A percentile compares a stretch with the other conserved stretches of the same genome.
These are phyloP conservation scores for Zygosaccharomyces sapae DNA, from an alignment of 1,139 yeast genomes.

Conservation along the genomic window DNA sequence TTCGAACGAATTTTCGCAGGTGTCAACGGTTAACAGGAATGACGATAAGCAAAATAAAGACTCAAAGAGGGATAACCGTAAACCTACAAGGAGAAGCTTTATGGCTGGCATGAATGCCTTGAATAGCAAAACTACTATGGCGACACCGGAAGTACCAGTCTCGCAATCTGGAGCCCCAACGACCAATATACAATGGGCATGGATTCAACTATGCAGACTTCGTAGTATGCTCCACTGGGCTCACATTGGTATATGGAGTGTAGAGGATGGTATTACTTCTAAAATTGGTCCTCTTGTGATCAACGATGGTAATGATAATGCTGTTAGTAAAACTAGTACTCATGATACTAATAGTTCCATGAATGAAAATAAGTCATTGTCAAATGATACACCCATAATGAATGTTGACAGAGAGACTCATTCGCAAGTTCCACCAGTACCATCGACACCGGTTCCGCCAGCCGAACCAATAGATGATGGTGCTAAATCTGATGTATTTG, in stretches of 20 bases:
- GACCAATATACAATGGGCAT: constrained; percentile 43
- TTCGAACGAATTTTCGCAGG: constrained; percentile 16
- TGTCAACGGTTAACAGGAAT: constrained; percentile 4
- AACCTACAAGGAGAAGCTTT: constrained; percentile 27
- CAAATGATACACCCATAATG: neutral
- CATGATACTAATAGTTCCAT: neutral
- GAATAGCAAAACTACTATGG: constrained; percentile 10
- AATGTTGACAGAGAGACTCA: neutral
- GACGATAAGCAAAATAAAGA: constrained; percentile 2
- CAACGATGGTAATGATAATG: constrained; percentile 16
- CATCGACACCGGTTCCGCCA: neutral
- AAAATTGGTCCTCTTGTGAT: constrained; percentile 35
- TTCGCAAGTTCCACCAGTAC: neutral
- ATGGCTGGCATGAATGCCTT: constrained; percentile 22
- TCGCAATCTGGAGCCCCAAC: constrained; percentile 28
- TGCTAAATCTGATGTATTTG: constrained; percentile 17
- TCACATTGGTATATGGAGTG: constrained; percentile 58
- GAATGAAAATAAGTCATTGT: neutral
- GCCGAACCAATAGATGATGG: constrained; percentile 1
- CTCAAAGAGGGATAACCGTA: constrained; percentile 15
- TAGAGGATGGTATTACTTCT: constrained; percentile 35
- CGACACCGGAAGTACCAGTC: constrained; percentile 16
- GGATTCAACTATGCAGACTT: constrained; percentile 55
- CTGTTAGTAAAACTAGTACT: neutral
- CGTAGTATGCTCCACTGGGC: constrained; percentile 74